These are phyloP conservation scores for Zychaea mexicana DNA, from an alignment of 371 early-diverging fungal genomes.

Conservation along the genomic window DNA sequence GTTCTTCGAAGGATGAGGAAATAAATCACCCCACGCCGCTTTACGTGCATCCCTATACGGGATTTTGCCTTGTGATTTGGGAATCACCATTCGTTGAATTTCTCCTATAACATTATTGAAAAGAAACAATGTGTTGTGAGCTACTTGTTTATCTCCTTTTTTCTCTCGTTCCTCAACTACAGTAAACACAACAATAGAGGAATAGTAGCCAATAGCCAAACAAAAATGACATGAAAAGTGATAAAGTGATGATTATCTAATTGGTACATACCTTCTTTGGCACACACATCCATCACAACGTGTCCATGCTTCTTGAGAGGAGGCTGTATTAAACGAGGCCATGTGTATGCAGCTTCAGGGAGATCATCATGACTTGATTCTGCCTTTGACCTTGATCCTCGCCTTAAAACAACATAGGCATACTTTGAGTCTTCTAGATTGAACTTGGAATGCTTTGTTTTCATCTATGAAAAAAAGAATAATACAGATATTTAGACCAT, in stretches of 20 bases:
- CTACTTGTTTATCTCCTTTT: background rate
- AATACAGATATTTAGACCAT: background rate
- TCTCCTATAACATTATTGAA: slow-evolving; percentile 26
- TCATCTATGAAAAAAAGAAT: slow-evolving; percentile 50
- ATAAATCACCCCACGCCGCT: slow-evolving; percentile 81
- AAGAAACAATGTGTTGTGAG: background rate
- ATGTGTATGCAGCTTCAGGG: slow-evolving; percentile 51
- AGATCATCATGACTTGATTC: background rate
- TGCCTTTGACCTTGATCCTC: slow-evolving; percentile 57
- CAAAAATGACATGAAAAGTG: too few relatives aligned
- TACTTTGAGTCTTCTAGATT: slow-evolving; percentile 82
- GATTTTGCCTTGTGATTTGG: slow-evolving; percentile 76
- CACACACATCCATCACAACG: slow-evolving; percentile 74
- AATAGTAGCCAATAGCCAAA: too few relatives aligned
- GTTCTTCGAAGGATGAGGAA: slow-evolving; percentile 77
- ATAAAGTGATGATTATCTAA: background rate
- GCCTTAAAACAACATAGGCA: slow-evolving; percentile 78
- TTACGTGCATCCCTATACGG: slow-evolving; percentile 80
- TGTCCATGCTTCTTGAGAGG: slow-evolving; percentile 81
- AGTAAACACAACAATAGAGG: too few relatives aligned
- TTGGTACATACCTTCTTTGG: slow-evolving; percentile 42
- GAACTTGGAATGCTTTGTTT: slow-evolving; percentile 68
- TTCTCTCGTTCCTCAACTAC: background rate
- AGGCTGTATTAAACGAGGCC: slow-evolving; percentile 75
- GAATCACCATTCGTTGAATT: slow-evolving; percentile 72